These are phyloP conservation scores for Talaromyces sp. DNA, from an alignment of 2,329 filamentous ascomycete species.

Conservation along the genomic window DNA sequence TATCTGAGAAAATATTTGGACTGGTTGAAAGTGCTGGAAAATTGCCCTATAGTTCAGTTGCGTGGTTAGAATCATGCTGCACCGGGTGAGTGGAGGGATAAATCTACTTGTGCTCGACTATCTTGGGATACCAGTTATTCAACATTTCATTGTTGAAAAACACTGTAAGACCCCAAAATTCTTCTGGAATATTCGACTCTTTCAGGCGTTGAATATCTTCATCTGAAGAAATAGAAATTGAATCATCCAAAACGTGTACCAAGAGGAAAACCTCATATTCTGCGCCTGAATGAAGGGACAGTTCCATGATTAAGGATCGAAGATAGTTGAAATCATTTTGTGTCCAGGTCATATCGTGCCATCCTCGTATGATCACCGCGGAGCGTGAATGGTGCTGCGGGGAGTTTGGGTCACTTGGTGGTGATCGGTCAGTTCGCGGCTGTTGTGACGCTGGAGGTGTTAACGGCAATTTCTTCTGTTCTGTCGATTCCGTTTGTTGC, in stretches of 20 bases:
- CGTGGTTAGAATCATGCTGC: background rate
- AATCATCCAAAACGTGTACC: constrained; percentile 66
- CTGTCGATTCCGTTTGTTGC: constrained; percentile 9
- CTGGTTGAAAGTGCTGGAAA: constrained; percentile 26
- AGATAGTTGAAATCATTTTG: constrained; percentile 77
- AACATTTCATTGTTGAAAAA: constrained; percentile 18
- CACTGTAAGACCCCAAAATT: constrained; percentile 29
- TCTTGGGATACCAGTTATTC: background rate
- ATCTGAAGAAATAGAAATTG: background rate
- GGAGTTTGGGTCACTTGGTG: constrained; percentile 32
- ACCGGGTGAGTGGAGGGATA: background rate
- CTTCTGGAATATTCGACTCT: constrained; percentile 15
- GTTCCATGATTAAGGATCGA: constrained; percentile 76
- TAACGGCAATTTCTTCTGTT: background rate
- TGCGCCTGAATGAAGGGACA: constrained; percentile 65
- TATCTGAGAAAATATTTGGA: constrained; percentile 60
- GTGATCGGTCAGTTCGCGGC: constrained; percentile 13
- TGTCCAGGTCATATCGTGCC: constrained; percentile 73
- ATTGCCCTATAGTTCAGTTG: background rate
- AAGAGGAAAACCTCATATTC: constrained; percentile 75
- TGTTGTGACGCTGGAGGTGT: constrained; percentile 2
- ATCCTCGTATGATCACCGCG: constrained; percentile 75
- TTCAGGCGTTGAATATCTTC: background rate
- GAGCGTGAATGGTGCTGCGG: constrained; percentile 46
- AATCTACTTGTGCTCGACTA: constrained; percentile 5